These are phyloP conservation scores for Rachicladosporium sp. DNA, from an alignment of 2,329 filamentous ascomycete species.

Conservation along the genomic window DNA sequence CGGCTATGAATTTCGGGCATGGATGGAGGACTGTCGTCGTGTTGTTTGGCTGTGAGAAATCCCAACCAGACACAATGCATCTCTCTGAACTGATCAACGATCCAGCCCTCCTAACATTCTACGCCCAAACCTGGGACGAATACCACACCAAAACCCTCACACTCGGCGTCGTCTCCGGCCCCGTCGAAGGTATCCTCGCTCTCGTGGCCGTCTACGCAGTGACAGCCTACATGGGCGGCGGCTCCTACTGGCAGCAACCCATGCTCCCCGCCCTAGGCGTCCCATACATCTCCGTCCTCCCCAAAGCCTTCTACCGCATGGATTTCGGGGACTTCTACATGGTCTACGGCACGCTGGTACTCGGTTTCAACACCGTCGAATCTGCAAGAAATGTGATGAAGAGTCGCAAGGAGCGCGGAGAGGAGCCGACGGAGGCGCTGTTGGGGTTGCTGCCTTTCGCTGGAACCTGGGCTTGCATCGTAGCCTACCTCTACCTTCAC, in stretches of 20 bases:
- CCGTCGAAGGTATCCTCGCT: conserved; percentile 85
- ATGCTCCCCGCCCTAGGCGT: conserved; percentile 62
- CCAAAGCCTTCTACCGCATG: conserved; percentile 59
- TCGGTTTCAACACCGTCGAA: conserved; percentile 73
- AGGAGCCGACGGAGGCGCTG: conserved; percentile 61
- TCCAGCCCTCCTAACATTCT: conserved; percentile 86
- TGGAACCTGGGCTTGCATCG: conserved; percentile 62
- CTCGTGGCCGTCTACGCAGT: conserved; percentile 70
- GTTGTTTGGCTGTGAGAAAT: conserved; percentile 62
- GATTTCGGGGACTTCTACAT: conserved; percentile 90
- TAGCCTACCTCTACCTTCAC: conserved; percentile 71
- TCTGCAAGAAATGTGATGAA: conserved; percentile 73
- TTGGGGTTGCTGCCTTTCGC: conserved; percentile 75
- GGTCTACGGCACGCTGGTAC: conserved; percentile 67
- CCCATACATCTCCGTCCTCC: conserved; percentile 51
- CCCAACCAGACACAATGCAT: no score
- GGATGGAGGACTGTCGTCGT: conserved; percentile 76
- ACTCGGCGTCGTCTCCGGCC: conserved; percentile 81
- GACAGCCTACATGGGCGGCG: conserved; percentile 76
- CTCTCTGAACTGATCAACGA: no score
- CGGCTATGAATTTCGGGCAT: conserved; percentile 84
- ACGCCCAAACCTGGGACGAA: conserved; percentile 98
- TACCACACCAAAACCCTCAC: conserved; percentile 96
- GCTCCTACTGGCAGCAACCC: conserved; percentile 83
- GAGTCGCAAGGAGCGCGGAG: conserved; percentile 60